A percentile compares a stretch with the other conserved stretches of the same genome.
These are phyloP conservation scores for Candida quercuum DNA, from an alignment of 805 yeast species.

Conservation along the genomic window DNA sequence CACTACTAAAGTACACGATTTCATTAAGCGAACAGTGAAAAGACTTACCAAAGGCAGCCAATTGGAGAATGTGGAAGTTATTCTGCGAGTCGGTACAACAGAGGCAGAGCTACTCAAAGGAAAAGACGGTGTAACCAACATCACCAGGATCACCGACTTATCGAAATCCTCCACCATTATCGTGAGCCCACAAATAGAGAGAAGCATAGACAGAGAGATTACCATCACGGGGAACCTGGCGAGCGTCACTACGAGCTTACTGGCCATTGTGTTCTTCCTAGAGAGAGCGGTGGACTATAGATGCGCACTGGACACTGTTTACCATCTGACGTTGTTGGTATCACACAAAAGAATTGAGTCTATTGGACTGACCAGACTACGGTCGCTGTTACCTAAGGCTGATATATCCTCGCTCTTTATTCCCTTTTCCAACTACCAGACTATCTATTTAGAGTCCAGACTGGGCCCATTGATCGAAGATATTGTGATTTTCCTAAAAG, in stretches of 20 bases:
- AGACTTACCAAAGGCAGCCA: background rate
- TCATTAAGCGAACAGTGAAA: background rate
- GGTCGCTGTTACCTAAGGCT: background rate
- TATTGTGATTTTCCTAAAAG: background rate
- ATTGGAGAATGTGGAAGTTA: background rate
- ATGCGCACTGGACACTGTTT: background rate
- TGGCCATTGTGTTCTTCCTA: conserved; percentile 1
- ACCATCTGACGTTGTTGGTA: conserved; percentile 1
- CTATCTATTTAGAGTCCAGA: background rate
- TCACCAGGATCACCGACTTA: conserved; percentile 4
- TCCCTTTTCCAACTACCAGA: conserved; percentile 14
- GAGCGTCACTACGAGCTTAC: background rate
- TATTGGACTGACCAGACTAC: background rate
- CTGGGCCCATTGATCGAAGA: background rate
- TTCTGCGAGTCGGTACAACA: conserved; percentile 6
- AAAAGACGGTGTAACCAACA: conserved; percentile 1
- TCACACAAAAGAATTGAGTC: conserved; percentile 1
- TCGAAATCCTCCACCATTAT: conserved; percentile 4
- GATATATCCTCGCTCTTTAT: conserved; percentile 10
- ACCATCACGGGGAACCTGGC: conserved; percentile 7
- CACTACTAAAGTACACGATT: background rate
- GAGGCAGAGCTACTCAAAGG: conserved; percentile 11
- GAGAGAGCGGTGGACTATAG: background rate
- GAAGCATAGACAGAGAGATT: conserved; percentile 11
- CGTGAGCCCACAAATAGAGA: conserved; percentile 8